phyloP scores from a whole-genome alignment of 2,329 filamentous ascomycete species.

The Xylaria sp. region DNA sequence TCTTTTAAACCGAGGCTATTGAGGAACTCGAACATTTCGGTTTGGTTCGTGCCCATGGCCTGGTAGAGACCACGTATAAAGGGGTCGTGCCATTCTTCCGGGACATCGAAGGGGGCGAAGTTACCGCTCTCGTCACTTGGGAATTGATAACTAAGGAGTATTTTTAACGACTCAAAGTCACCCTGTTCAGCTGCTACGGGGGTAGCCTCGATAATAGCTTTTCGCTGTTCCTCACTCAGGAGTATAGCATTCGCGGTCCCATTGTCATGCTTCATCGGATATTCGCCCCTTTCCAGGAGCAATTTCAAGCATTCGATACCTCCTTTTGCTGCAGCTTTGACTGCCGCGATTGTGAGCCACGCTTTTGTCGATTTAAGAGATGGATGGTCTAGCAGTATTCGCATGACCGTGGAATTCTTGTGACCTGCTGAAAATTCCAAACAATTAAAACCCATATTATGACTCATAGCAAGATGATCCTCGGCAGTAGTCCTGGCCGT shows the following conservation, averaged over 20 bases:
- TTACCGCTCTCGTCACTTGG: background rate
- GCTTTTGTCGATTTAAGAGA: background rate
- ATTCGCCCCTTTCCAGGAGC: background rate
- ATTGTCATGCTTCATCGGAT: background rate
- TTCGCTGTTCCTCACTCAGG: background rate
- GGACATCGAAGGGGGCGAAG: background rate
- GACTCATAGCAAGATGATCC: background rate
- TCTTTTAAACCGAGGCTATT: background rate
- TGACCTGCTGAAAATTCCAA: background rate
- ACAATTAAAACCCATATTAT: background rate
- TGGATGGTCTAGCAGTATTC: background rate
- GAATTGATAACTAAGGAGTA: background rate
- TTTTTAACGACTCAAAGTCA: background rate
- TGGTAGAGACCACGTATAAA: background rate
- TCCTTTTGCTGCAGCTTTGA: background rate
- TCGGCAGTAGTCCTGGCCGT: background rate
- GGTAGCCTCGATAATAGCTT: background rate
- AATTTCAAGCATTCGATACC: background rate
- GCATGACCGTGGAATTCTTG: background rate
- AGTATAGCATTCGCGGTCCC: background rate
- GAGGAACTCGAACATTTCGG: background rate
- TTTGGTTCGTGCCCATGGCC: background rate
- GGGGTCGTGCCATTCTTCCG: background rate
- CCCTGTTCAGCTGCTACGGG: background rate
- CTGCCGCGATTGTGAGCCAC: background rate